Percentiles rank a stretch among this genome's conserved stretches.
phyloP scores from a whole-genome alignment of 164 flowering plant genomes.

The Taxillus chinensis region DNA sequence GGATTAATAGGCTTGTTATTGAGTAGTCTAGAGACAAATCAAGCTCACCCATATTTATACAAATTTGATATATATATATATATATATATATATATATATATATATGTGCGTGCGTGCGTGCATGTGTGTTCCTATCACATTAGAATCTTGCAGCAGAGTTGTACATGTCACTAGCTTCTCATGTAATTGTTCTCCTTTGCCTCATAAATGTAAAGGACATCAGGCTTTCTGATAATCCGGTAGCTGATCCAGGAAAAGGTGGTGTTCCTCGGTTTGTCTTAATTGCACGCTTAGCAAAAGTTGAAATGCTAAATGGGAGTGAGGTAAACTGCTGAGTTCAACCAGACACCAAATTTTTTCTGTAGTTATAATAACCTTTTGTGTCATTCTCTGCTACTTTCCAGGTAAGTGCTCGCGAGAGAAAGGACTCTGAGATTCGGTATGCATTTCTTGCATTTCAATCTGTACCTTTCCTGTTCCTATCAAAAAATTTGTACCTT shows the following conservation, averaged over 20 bases:
- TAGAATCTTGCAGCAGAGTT: no score
- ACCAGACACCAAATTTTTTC: background rate
- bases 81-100: no score
- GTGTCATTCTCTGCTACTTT: slow-evolving; percentile 12
- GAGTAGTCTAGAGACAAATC: no score
- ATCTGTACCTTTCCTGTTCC: slow-evolving; percentile 1
- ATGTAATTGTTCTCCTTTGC: slow-evolving; percentile 9
- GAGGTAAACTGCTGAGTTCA: slow-evolving; percentile 43
- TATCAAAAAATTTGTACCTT: background rate
- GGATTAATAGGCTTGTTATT: no score
- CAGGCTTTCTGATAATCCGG: slow-evolving; percentile 84
- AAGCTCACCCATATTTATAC: no score
- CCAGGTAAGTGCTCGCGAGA: slow-evolving; percentile 74
- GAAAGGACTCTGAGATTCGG: slow-evolving; percentile 97
- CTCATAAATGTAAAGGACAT: slow-evolving; percentile 41
- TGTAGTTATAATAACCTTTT: slow-evolving; percentile 4
- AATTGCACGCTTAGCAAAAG: slow-evolving; percentile 73
- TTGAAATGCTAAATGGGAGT: slow-evolving; percentile 81
- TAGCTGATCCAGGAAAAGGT: slow-evolving; percentile 67
- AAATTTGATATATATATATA: no score
- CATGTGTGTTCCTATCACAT: no score
- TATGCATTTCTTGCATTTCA: slow-evolving; percentile 12
- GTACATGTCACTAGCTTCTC: background rate
- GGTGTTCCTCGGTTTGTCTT: slow-evolving; percentile 70
- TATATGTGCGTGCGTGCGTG: no score